Conservation (phyloP, 108 stramenopile species). For the Skeletonema tropicum region DNA sequence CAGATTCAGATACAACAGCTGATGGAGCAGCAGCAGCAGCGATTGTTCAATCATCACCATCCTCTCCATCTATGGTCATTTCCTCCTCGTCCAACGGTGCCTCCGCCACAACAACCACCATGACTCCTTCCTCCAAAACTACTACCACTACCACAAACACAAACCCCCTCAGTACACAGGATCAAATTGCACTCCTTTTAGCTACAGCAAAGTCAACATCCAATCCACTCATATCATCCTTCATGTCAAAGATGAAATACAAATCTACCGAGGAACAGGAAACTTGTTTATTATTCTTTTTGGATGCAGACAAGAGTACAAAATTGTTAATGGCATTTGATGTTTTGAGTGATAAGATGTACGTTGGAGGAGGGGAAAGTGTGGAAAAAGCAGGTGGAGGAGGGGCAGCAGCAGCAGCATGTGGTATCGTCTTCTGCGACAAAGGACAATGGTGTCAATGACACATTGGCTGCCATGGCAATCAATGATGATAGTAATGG, state of each 20-base stretch:
- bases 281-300: constrained; percentile 66
- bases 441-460: constrained; percentile 32
- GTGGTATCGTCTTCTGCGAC: not conserved
- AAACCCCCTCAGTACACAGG: constrained; percentile 14
- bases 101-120: not conserved
- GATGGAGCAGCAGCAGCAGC: not conserved
- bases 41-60: not conserved
- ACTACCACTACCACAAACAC: not conserved
- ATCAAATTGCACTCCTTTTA: constrained; percentile 25
- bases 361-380: not conserved
- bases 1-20: constrained; percentile 2
- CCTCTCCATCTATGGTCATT: not conserved
- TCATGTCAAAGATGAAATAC: constrained; percentile 49
- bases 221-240: constrained; percentile 48
- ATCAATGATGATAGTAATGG: constrained; percentile 41
- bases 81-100: not conserved
- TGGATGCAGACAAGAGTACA: constrained; percentile 62
- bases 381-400: not conserved
- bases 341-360: constrained; percentile 16
- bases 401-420: not conserved
- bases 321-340: constrained; percentile 69
- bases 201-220: constrained; percentile 56
- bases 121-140: constrained; percentile 1
- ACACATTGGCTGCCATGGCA: constrained; percentile 31
- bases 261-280: constrained; percentile 45